phyloP scores from a whole-genome alignment of 2,329 filamentous ascomycete genomes.

The Trichoderma sp. region DNA sequence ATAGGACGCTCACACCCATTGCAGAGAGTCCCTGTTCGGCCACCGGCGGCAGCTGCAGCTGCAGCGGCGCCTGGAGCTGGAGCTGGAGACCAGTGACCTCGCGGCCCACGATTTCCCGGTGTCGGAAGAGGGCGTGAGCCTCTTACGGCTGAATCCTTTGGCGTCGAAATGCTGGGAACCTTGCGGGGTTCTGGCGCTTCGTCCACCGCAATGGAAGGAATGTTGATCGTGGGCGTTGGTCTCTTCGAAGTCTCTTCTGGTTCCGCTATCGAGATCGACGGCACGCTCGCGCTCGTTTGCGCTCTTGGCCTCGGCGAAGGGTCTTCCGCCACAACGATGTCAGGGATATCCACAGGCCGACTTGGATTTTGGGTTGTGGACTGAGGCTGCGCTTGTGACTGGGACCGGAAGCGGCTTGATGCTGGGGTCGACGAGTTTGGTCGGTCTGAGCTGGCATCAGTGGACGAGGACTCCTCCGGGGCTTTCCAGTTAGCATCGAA shows the following conservation, averaged over 20 bases:
- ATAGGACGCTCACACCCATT: slow-evolving; percentile 84
- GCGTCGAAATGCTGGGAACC: slow-evolving; percentile 52
- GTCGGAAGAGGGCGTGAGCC: slow-evolving; percentile 48
- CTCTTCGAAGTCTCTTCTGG: slow-evolving; percentile 34
- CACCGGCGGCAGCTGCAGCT: slow-evolving; percentile 38
- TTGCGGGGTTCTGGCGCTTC: slow-evolving; percentile 42
- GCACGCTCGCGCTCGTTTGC: slow-evolving; percentile 39
- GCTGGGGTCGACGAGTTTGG: slow-evolving; percentile 36
- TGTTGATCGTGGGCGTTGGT: slow-evolving; percentile 45
- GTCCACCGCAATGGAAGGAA: slow-evolving; percentile 56
- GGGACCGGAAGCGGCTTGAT: slow-evolving; percentile 26
- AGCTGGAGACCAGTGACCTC: slow-evolving; percentile 64
- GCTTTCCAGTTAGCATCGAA: slow-evolving; percentile 85
- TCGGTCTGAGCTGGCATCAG: slow-evolving; percentile 65
- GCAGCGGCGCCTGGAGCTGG: slow-evolving; percentile 38
- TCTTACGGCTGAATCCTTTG: slow-evolving; percentile 45
- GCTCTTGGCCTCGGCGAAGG: slow-evolving; percentile 41
- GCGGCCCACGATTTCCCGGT: slow-evolving; percentile 47
- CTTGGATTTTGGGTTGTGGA: slow-evolving; percentile 32
- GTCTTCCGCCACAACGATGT: slow-evolving; percentile 59
- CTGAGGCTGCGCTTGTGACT: slow-evolving; percentile 16
- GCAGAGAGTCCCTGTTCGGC: slow-evolving; percentile 71
- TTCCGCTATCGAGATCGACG: slow-evolving; percentile 44
- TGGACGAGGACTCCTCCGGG: slow-evolving; percentile 60
- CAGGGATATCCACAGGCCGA: slow-evolving; percentile 53